These are phyloP conservation scores for Lavandula angustifolia DNA, from an alignment of 257 asterid species.

Conservation along the genomic window DNA sequence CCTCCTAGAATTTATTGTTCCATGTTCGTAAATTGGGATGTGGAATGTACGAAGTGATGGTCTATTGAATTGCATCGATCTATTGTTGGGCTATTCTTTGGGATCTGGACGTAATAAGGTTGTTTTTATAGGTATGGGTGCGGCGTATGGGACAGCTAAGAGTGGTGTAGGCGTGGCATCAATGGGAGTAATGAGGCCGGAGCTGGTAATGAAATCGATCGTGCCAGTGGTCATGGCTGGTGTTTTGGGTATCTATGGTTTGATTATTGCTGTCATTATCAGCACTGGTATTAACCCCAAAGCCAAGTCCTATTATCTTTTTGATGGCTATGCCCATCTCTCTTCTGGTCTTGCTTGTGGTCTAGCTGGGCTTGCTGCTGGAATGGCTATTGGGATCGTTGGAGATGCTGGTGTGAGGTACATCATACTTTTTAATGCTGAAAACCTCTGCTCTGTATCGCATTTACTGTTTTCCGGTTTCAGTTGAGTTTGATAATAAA, in stretches of 20 bases:
- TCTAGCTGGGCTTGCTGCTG: constrained; percentile 88
- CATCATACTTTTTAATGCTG: neutral
- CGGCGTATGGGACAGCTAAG: constrained; percentile 88
- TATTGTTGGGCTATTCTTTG: neutral
- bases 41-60: neutral
- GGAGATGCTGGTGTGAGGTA: constrained; percentile 97
- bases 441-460: neutral
- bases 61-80: neutral
- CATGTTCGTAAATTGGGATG: neutral
- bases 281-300: constrained; percentile 90
- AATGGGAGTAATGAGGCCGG: constrained; percentile 94
- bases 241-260: constrained; percentile 85
- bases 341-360: constrained; percentile 89
- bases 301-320: constrained; percentile 51
- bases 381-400: constrained; percentile 88
- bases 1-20: too few relatives aligned
- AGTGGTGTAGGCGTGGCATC: constrained; percentile 94
- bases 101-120: constrained; percentile 15
- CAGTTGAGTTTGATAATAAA: constrained; percentile 17
- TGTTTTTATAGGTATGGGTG: constrained; percentile 76
- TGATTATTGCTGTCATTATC: constrained; percentile 84
- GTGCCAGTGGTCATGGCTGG: constrained; percentile 98
- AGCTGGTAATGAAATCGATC: constrained; percentile 85
- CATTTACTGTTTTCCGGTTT: neutral
- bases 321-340: constrained; percentile 86